Base-by-base conservation (phyloP, 352 stramenopile species). In the Globisporangium solare region DNA sequence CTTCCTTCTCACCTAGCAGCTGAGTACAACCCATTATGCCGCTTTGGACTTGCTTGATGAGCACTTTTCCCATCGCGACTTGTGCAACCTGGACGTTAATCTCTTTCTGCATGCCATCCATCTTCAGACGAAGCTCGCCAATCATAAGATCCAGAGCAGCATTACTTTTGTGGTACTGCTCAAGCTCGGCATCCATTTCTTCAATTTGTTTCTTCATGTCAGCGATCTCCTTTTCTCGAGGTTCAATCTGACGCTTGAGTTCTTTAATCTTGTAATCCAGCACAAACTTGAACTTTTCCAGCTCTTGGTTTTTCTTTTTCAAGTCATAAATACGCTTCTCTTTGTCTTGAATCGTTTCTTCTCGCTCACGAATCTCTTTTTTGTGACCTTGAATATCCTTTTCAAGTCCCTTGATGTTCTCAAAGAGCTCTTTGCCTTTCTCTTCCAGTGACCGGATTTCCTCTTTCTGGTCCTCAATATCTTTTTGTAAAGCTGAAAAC, bases 231-330 rank as follows among this genome's bases (percentile, higher is more conserved):
- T 91, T 90, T 57, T 98, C 92, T 6, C 93, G 87, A 17, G 94
- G 94, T 66, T 98, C 94, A 41, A 98, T 98, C 70, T 98, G 94
- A 3, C 91, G 80, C 71, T 98, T 98, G 6, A 98, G 69, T 74
- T 98, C 94, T 61, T 97, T 97, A 73, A 98, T 98, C 69, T 98
- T 98, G 79, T 97, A 98, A 64, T 98, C 93, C 27, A 98, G 64
- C 41, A 98, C 92, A 53, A 98, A 98, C 66, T 98, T 98, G 71
- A 98, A 98, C 70, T 98, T 98, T 47, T 98, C 94, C 20, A 98
- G 72, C 68, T 98, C 92, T 61, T 97, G 90, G 64, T 98, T 98
- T 67, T 98, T 98, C 78, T 98, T 98, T 70, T 98, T 98, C 15
- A 98, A 61, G 45, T 98, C 94, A 66, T 98, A 98, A 52, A 98